These are phyloP conservation scores for Rhizoclosmatium globosum DNA, from an alignment of 192 early-diverging fungal species.

Conservation along the genomic window DNA sequence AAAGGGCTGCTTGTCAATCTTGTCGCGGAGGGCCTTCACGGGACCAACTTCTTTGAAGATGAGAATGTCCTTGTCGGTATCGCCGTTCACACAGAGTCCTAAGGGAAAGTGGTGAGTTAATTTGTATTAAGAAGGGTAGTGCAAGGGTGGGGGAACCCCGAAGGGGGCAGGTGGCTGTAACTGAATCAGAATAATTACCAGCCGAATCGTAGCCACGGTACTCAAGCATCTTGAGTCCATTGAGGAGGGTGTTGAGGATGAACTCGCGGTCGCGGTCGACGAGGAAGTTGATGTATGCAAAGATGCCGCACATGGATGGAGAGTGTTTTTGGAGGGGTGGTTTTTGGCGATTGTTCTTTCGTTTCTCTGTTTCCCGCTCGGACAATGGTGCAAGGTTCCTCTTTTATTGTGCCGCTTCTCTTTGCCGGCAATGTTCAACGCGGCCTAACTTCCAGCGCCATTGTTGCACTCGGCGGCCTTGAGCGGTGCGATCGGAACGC, in stretches of 20 bases:
- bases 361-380: neutral
- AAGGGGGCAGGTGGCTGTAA: neutral
- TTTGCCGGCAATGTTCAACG: neutral
- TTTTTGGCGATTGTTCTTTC: neutral
- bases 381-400: neutral
- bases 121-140: neutral
- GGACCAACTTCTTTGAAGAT: conserved; percentile 65
- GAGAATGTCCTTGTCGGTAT: conserved; percentile 67
- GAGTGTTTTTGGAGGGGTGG: neutral
- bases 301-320: conserved; percentile 61
- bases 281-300: conserved; percentile 60
- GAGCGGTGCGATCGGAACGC: too few species aligned
- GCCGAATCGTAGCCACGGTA: conserved; percentile 72
- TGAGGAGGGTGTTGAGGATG: conserved; percentile 61
- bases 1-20: conserved; percentile 59
- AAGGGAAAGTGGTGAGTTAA: neutral
- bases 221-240: conserved; percentile 66
- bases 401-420: neutral
- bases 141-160: neutral
- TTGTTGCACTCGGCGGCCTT: too few species aligned
- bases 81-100: conserved; percentile 63
- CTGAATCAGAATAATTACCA: conserved; percentile 39
- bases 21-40: conserved; percentile 58
- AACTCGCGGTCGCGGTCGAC: conserved; percentile 66
- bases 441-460: neutral